A percentile compares a stretch with the other conserved stretches of the same genome.
phyloP scores from a whole-genome alignment of 1,139 yeast genomes.

The Hanseniaspora sp. region DNA sequence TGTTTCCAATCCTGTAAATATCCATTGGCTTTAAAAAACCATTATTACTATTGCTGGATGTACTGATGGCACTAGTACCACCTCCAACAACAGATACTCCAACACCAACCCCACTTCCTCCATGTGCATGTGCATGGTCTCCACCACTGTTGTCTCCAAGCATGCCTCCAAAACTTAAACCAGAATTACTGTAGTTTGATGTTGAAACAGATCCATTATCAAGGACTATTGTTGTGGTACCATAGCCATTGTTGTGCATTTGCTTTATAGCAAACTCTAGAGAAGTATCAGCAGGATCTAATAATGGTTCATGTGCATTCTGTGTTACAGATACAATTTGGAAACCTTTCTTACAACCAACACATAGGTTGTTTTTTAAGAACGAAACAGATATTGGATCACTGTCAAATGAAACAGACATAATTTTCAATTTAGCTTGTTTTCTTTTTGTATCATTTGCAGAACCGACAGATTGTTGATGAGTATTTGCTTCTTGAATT shows the following conservation, averaged over 20 bases:
- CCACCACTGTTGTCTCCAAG: neutral
- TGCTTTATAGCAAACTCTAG: constrained; percentile 83
- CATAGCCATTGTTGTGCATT: constrained; percentile 14
- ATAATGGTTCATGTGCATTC: constrained; percentile 56
- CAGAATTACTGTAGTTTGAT: neutral
- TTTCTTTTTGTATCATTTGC: constrained; percentile 35
- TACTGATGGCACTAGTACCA: constrained; percentile 5
- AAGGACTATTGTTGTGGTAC: constrained; percentile 12
- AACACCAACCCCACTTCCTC: neutral
- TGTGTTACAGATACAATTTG: constrained; percentile 64
- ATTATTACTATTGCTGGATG: constrained; percentile 11
- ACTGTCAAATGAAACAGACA: constrained; percentile 69
- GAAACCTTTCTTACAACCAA: constrained; percentile 93
- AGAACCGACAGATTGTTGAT: constrained; percentile 17
- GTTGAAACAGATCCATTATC: constrained; percentile 24
- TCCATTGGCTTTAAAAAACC: constrained; percentile 65
- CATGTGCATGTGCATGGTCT: neutral
- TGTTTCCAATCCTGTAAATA: constrained; percentile 77
- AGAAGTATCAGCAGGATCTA: constrained; percentile 95
- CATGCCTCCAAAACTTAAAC: constrained; percentile 5
- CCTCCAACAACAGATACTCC: neutral
- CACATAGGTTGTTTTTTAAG: constrained; percentile 75
- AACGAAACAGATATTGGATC: constrained; percentile 90
- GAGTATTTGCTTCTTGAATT: constrained; percentile 1
- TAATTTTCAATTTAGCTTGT: constrained; percentile 30